Evolutionary conservation across 2,329 filamentous ascomycete genomes (phyloP).

Genomic region (Aspergillus sp.): DNA sequence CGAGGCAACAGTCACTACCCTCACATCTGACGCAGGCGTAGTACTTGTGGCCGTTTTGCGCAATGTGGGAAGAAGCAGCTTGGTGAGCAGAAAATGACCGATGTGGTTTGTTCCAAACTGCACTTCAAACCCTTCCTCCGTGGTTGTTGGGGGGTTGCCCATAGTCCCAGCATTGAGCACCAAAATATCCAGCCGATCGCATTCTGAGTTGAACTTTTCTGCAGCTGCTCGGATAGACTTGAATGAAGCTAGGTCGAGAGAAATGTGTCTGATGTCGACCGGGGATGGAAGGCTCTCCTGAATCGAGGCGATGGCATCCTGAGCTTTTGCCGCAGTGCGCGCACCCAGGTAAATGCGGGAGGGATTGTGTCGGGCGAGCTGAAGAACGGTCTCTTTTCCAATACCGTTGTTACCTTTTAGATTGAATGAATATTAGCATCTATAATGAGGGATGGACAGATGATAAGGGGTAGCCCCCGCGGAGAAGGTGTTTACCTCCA

Average conservation of each 20-base stretch:
- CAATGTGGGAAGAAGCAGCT: constrained; percentile 39
- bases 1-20: constrained; percentile 35
- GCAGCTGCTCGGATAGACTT: constrained; percentile 44
- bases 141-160: constrained; percentile 34
- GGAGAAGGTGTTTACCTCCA: constrained; percentile 35
- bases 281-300: constrained; percentile 25
- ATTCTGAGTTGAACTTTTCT: constrained; percentile 33
- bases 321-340: constrained; percentile 40
- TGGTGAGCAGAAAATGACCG: constrained; percentile 42
- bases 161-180: constrained; percentile 47
- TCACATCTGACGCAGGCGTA: constrained; percentile 22
- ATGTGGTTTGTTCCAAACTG: constrained; percentile 46
- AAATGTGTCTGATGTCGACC: constrained; percentile 40
- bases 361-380: constrained; percentile 48
- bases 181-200: constrained; percentile 41
- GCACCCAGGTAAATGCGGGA: constrained; percentile 53
- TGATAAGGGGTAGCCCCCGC: not conserved
- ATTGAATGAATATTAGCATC: not conserved
- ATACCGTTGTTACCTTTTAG: constrained; percentile 43
- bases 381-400: constrained; percentile 43
- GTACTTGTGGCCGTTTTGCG: constrained; percentile 26
- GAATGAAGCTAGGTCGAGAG: constrained; percentile 49
- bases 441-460: not conserved
- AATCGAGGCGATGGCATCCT: constrained; percentile 41
- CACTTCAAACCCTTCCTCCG: constrained; percentile 39